Conservation (phyloP, 345 rosid genomes). For the Eutrema yunnanense region DNA sequence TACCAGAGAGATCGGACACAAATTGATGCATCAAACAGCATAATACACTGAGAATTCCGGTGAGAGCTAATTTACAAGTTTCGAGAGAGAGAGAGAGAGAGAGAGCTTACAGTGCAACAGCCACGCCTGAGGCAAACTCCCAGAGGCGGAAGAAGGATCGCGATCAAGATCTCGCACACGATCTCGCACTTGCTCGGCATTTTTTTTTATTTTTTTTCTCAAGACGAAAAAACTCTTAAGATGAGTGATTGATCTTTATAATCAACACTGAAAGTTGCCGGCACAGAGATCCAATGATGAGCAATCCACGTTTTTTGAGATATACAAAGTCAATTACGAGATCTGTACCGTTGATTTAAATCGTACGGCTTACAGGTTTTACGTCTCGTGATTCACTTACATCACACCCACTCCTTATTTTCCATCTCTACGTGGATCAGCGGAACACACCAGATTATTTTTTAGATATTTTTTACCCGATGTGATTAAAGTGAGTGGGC, state of each 20-base stretch:
- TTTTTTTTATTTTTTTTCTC: not conserved
- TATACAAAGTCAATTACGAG: not conserved
- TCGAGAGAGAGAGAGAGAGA: not conserved
- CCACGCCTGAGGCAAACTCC: constrained; percentile 88
- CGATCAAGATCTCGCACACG: constrained; percentile 74
- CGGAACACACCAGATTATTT: not conserved
- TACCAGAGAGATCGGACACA: not conserved
- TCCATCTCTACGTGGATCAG: not conserved
- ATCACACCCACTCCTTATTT: not conserved
- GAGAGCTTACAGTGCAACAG: constrained; percentile 65
- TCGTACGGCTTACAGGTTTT: not conserved
- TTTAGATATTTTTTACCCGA: not conserved
- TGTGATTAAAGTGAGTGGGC: not conserved
- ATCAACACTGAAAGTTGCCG: not conserved
- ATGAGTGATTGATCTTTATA: not conserved
- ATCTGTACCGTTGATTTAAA: constrained; percentile 12
- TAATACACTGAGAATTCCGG: not conserved
- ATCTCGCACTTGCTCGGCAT: constrained; percentile 67
- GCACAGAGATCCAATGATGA: not conserved
- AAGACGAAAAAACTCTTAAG: not conserved
- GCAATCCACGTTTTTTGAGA: not conserved
- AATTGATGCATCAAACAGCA: not conserved
- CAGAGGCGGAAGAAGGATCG: constrained; percentile 76
- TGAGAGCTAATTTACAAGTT: not conserved
- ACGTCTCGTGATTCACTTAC: not conserved